phyloP scores from a whole-genome alignment of 441 rosid genomes.

The Aleurites moluccanus region DNA sequence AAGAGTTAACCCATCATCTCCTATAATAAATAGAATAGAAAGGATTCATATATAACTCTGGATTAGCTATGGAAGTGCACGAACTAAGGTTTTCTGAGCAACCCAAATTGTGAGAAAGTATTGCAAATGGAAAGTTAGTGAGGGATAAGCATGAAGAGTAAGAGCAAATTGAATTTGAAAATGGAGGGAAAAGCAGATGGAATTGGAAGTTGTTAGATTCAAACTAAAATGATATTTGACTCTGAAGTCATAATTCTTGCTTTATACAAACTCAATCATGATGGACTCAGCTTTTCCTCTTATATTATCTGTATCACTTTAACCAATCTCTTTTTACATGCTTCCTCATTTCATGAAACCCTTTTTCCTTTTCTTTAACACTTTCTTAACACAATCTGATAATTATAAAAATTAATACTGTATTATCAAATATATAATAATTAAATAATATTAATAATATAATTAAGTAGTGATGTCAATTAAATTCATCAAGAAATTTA shows the following conservation, averaged over 20 bases:
- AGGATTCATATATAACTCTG: too few species aligned
- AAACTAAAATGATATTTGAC: slow-evolving; percentile 32
- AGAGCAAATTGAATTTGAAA: slow-evolving; percentile 8
- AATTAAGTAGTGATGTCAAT: too few species aligned
- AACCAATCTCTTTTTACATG: not conserved
- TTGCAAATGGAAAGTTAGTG: not conserved
- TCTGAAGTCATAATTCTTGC: slow-evolving; percentile 10
- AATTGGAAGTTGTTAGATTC: slow-evolving; percentile 12
- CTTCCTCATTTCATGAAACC: not conserved
- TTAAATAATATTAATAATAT: too few species aligned
- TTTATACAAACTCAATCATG: slow-evolving; percentile 21
- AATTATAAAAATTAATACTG: too few species aligned
- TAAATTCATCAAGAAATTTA: too few species aligned
- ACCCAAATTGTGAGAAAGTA: too few species aligned
- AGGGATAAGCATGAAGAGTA: too few species aligned
- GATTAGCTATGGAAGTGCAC: too few species aligned
- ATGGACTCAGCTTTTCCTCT: slow-evolving; percentile 6
- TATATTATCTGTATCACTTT: not conserved
- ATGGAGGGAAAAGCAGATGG: slow-evolving; percentile 32
- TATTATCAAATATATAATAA: too few species aligned
- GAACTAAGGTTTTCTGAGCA: too few species aligned
- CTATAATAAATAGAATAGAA: too few species aligned
- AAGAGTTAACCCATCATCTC: too few species aligned
- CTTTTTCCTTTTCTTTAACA: not conserved
- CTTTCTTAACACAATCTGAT: not conserved